A percentile compares a stretch with the other conserved stretches of the same genome.
Conservation (phyloP, 495 filamentous ascomycete genomes). For the Penicillium antarcticum region DNA sequence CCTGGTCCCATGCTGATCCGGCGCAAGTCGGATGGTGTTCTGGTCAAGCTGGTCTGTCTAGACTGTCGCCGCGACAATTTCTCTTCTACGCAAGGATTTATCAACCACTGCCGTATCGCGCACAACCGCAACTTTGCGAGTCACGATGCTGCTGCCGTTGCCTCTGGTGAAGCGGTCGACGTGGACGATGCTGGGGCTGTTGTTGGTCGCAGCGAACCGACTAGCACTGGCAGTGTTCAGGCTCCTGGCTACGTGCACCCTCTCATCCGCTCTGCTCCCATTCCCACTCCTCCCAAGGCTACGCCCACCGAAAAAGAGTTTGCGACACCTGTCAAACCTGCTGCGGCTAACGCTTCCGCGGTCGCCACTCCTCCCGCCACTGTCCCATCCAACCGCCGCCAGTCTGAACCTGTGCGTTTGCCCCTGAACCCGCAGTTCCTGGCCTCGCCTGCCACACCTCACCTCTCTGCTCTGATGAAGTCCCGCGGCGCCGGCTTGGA, state of each 20-base stretch:
- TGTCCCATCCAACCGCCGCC: constrained; percentile 6
- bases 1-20: constrained; percentile 58
- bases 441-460: constrained; percentile 66
- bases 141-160: constrained; percentile 90
- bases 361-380: constrained; percentile 33
- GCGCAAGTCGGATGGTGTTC: constrained; percentile 56
- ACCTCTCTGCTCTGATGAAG: constrained; percentile 69
- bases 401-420: constrained; percentile 11
- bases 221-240: constrained; percentile 18
- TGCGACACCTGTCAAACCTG: constrained; percentile 27
- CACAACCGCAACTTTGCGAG: constrained; percentile 88
- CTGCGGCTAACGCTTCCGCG: constrained; percentile 2
- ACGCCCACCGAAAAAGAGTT: constrained; percentile 38
- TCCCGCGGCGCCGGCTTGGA: constrained; percentile 62
- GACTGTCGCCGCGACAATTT: constrained; percentile 88
- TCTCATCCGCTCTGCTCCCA: constrained; percentile 57
- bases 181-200: constrained; percentile 56
- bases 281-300: constrained; percentile 51
- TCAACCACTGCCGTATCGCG: constrained; percentile 96
- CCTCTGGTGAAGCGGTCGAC: constrained; percentile 79
- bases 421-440: constrained; percentile 24
- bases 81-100: constrained; percentile 92
- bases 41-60: constrained; percentile 81
- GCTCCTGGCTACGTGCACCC: constrained; percentile 65
- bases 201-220: constrained; percentile 49